Evolutionary conservation across 2,329 filamentous ascomycete genomes (phyloP).

Genomic region (Sphaerostilbella broomeana): DNA sequence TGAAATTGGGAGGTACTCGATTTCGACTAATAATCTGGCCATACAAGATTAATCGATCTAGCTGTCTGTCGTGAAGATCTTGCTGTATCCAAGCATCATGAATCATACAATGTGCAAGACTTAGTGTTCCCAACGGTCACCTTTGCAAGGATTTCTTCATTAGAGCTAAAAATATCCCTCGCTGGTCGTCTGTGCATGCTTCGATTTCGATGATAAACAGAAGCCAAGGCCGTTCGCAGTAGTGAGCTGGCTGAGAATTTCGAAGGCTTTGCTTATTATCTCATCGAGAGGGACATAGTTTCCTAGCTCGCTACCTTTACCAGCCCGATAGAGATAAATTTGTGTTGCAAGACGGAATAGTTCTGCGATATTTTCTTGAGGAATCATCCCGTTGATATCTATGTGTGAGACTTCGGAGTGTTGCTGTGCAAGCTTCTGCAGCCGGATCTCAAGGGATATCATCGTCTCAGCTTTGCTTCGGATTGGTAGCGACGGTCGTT

Average conservation of each 20-base stretch:
- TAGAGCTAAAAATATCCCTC: neutral
- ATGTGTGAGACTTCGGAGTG: neutral
- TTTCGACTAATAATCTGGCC: conserved; percentile 5
- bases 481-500: neutral
- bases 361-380: conserved; percentile 2
- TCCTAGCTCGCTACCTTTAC: neutral
- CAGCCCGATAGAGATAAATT: conserved; percentile 10
- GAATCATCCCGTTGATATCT: neutral
- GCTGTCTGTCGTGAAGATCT: conserved; percentile 4
- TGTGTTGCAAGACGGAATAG: conserved; percentile 6
- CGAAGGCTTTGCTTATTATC: conserved; percentile 1
- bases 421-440: conserved; percentile 6
- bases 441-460: conserved; percentile 1
- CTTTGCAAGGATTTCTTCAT: conserved; percentile 4
- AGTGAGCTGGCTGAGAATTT: conserved; percentile 1
- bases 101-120: conserved; percentile 6
- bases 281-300: neutral
- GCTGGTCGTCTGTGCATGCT: conserved; percentile 7
- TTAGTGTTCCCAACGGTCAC: conserved; percentile 5
- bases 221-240: conserved; percentile 10
- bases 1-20: conserved; percentile 9
- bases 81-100: conserved; percentile 8
- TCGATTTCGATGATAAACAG: conserved; percentile 9
- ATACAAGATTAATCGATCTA: conserved; percentile 4
- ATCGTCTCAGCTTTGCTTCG: neutral